A percentile compares a stretch with the other conserved stretches of the same genome.
phyloP scores from a whole-genome alignment of 2,329 filamentous ascomycete species.

The Mycosphaerella sp. region DNA sequence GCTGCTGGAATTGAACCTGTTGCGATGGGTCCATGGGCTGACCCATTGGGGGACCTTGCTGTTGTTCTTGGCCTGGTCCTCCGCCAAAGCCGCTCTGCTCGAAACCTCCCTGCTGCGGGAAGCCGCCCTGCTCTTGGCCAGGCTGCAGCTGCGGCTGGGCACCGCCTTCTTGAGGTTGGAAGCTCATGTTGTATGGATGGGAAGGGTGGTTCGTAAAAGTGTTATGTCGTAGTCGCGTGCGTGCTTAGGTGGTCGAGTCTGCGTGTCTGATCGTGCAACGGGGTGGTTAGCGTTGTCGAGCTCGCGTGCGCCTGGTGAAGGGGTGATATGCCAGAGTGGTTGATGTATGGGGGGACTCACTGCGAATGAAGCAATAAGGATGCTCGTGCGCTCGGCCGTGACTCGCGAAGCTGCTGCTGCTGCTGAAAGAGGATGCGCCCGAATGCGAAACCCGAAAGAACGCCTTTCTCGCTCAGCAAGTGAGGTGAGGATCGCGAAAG shows the following conservation, averaged over 20 bases:
- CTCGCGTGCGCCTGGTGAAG: neutral
- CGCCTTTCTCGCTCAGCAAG: slow-evolving; percentile 16
- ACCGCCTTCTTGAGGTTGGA: slow-evolving; percentile 60
- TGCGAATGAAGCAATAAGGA: slow-evolving; percentile 27
- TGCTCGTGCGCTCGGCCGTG: slow-evolving; percentile 32
- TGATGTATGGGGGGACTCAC: slow-evolving; percentile 19
- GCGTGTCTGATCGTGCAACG: neutral
- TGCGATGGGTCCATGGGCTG: slow-evolving; percentile 53
- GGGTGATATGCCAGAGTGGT: neutral
- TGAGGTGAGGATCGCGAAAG: slow-evolving; percentile 12
- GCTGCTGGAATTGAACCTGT: slow-evolving; percentile 37
- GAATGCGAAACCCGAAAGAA: slow-evolving; percentile 9
- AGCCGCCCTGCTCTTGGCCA: slow-evolving; percentile 30
- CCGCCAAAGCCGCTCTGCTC: slow-evolving; percentile 43
- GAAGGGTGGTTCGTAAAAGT: slow-evolving; percentile 12
- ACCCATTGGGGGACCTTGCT: slow-evolving; percentile 47
- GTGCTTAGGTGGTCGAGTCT: slow-evolving; percentile 21
- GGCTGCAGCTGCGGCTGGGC: slow-evolving; percentile 49
- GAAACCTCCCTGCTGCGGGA: slow-evolving; percentile 20
- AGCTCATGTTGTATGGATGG: slow-evolving; percentile 51
- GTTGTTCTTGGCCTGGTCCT: slow-evolving; percentile 44
- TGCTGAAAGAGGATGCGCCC: slow-evolving; percentile 20
- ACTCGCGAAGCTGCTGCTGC: slow-evolving; percentile 21
- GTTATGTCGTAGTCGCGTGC: slow-evolving; percentile 20
- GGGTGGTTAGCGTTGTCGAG: neutral